Base-by-base conservation (phyloP, 257 asterid genomes). In the Leptodermis oblonga region DNA sequence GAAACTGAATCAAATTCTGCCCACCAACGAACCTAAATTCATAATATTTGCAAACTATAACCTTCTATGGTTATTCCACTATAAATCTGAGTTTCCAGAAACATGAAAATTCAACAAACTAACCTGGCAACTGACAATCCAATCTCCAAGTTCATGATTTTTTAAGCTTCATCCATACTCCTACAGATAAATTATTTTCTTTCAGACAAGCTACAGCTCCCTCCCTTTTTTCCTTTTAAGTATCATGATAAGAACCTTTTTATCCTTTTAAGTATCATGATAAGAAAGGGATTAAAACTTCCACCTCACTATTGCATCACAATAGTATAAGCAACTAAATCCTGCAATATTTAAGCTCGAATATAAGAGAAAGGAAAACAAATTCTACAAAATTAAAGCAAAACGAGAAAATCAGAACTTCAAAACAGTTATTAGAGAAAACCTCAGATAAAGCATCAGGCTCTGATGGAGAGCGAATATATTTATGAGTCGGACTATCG, bases 401-500 rank as follows among this genome's bases (percentile, higher is more conserved):
- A 43, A 65, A 43, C 18, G 4, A 1, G 6, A 8, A 63, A 23
- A 25, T 43, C 5, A 15, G 33, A 20, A 23, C n/a, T 63, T 45
- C 14, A 9, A 23, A 70, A 17, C 42, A 43, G 5, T 7, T 9
- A 6, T 9, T 34, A 48, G 78, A 25, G 22, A 49, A 33, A 67
- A 82, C 86, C 86, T 76, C 52, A 20, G 74, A 41, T 10, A 73
- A 23, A 49, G 77, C 84, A 83, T 77, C 80, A 33, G 84, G 72
- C 56, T 74, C 78, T 0, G 86, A 65, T 49, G 87, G 76, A 30
- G 52, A 68, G 60, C 88, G 97, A 81, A 91, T 78, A 71, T 87
- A 87, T 62, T 71, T 72, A 64, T 79, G 87, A 66, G 85, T 73
- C 53, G 88, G 83, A 67, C 88, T 81, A 17, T 91, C 97, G 36